Percentiles rank a stretch among this genome's conserved stretches.
phyloP scores from a whole-genome alignment of 2,329 filamentous ascomycete genomes.

The Ophiocordyceps camponoti-rufipedis region DNA sequence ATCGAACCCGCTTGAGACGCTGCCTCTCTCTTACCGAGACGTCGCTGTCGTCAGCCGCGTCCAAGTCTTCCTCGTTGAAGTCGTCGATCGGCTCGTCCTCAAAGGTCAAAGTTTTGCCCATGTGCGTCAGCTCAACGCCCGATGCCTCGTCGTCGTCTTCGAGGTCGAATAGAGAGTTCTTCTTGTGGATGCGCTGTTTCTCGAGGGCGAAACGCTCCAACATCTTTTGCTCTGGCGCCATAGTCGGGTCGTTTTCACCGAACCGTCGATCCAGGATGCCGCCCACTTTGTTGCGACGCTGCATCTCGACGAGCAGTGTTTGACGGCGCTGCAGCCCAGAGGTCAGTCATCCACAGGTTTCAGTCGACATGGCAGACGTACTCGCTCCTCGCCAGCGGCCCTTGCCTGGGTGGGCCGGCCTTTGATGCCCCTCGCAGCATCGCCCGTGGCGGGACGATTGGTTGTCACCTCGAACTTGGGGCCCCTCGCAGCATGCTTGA shows the following conservation, averaged over 20 bases:
- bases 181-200: conserved; percentile 63
- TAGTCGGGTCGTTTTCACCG: conserved; percentile 83
- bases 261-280: conserved; percentile 87
- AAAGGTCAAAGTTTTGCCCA: conserved; percentile 56
- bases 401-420: conserved; percentile 72
- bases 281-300: conserved; percentile 75
- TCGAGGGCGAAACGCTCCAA: conserved; percentile 80
- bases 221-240: conserved; percentile 87
- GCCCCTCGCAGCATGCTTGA: conserved; percentile 60
- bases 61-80: conserved; percentile 61
- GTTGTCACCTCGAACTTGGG: conserved; percentile 77
- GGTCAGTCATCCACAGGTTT: conserved; percentile 3
- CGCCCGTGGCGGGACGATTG: conserved; percentile 33
- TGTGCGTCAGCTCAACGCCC: conserved; percentile 54
- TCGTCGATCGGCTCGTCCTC: conserved; percentile 46
- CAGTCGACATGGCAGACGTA: conserved; percentile 17
- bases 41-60: conserved; percentile 39
- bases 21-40: conserved; percentile 33
- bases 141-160: conserved; percentile 51
- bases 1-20: conserved; percentile 37
- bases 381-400: conserved; percentile 70
- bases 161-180: conserved; percentile 69
- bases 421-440: conserved; percentile 39
- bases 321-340: conserved; percentile 40
- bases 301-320: conserved; percentile 79